These are phyloP conservation scores for Amanita rubescens DNA, from an alignment of 768 basidiomycete genomes.

Conservation along the genomic window DNA sequence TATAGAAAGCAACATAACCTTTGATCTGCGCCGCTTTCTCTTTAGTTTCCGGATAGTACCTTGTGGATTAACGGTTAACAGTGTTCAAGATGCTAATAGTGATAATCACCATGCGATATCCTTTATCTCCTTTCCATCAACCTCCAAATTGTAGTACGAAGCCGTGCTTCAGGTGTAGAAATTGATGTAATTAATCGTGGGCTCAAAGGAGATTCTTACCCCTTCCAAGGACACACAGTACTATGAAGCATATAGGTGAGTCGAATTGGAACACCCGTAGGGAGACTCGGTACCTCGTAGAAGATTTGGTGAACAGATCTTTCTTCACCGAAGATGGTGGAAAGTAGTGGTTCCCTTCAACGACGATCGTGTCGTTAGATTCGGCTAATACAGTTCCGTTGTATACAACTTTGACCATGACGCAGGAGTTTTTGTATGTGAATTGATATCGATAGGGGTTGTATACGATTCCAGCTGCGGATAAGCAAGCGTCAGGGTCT, in stretches of 20 bases:
- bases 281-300: conserved; percentile 27
- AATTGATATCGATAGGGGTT: not conserved
- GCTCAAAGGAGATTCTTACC: conserved; percentile 31
- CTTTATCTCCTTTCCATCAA: conserved; percentile 39
- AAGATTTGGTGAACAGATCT: conserved; percentile 40
- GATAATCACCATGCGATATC: conserved; percentile 63
- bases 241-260: conserved; percentile 20
- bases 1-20: conserved; percentile 71
- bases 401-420: conserved; percentile 43
- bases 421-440: conserved; percentile 3
- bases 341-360: conserved; percentile 73
- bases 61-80: conserved; percentile 15
- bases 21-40: conserved; percentile 55
- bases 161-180: conserved; percentile 36
- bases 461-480: too few species aligned
- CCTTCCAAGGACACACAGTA: conserved; percentile 64
- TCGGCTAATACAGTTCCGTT: conserved; percentile 51
- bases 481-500: too few species aligned
- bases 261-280: not conserved
- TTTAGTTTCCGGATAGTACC: conserved; percentile 60
- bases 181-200: not conserved
- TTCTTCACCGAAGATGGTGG: conserved; percentile 47
- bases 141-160: conserved; percentile 52
- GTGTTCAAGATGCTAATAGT: not conserved
- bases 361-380: conserved; percentile 41